These are phyloP conservation scores for Leishmania tropica DNA, from an alignment of 208 protist genomes.

Conservation along the genomic window DNA sequence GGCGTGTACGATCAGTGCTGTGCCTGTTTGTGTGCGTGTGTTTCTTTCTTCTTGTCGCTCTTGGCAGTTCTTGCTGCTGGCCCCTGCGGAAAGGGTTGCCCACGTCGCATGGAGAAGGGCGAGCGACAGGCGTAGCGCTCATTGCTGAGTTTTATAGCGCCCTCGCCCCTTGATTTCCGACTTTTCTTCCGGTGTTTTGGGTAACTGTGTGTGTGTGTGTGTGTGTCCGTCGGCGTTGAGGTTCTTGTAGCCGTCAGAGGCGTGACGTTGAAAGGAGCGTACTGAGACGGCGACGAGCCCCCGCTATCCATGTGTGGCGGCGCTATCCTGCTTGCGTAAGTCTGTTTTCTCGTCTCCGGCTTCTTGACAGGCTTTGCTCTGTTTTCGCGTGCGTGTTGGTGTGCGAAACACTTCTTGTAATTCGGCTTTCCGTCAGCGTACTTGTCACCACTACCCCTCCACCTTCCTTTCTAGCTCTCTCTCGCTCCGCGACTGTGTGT, in stretches of 20 bases:
- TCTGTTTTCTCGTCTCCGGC: not conserved
- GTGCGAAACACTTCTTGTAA: not conserved
- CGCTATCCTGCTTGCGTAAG: not conserved
- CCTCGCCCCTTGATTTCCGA: not conserved
- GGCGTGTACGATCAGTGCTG: not conserved
- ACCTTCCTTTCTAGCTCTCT: not conserved
- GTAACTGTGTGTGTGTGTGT: not conserved
- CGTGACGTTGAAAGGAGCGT: not conserved
- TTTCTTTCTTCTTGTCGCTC: not conserved
- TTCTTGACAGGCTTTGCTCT: not conserved
- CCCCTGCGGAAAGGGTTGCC: not conserved
- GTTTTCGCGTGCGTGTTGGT: not conserved
- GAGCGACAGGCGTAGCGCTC: not conserved
- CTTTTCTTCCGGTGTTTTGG: not conserved
- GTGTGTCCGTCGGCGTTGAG: not conserved
- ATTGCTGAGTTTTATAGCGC: not conserved
- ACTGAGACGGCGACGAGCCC: not conserved
- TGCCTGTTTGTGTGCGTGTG: not conserved
- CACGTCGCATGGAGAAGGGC: not conserved
- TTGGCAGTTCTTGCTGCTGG: not conserved
- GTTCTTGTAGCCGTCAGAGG: not conserved
- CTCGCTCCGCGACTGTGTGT: too few relatives aligned
- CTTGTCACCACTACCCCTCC: not conserved
- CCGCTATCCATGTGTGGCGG: not conserved
- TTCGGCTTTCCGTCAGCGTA: not conserved